phyloP scores from a whole-genome alignment of 176 grass and related monocot genomes.

The Avena atlantica region DNA sequence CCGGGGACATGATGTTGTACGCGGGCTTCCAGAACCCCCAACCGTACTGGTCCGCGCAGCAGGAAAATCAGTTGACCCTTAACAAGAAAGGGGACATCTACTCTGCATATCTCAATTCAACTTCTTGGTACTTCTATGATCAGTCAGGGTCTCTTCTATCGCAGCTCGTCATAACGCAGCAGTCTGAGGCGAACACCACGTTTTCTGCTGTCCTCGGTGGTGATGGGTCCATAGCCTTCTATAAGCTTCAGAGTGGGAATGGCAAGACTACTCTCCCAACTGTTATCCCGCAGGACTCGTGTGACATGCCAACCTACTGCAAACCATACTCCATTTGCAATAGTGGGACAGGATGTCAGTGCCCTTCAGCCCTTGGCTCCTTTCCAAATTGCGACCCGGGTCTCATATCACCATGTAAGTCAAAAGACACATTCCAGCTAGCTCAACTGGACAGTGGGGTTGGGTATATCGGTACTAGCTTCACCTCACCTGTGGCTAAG shows the following conservation, averaged over 20 bases:
- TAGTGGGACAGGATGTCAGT: slow-evolving; percentile 71
- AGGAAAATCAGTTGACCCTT: slow-evolving; percentile 58
- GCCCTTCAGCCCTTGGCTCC: slow-evolving; percentile 62
- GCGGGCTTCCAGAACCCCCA: slow-evolving; percentile 60
- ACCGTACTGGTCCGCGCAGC: slow-evolving; percentile 76
- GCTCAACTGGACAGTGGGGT: slow-evolving; percentile 64
- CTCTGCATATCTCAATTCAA: slow-evolving; percentile 65
- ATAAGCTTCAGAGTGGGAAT: slow-evolving; percentile 47
- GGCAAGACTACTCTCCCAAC: not conserved
- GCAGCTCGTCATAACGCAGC: slow-evolving; percentile 49
- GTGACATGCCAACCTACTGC: slow-evolving; percentile 76
- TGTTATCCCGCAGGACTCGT: slow-evolving; percentile 59
- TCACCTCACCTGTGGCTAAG: slow-evolving; percentile 50
- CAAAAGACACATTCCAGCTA: slow-evolving; percentile 51
- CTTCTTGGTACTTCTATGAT: slow-evolving; percentile 86
- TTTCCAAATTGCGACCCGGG: slow-evolving; percentile 61
- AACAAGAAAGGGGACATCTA: slow-evolving; percentile 56
- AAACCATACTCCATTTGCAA: slow-evolving; percentile 68
- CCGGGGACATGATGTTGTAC: slow-evolving; percentile 73
- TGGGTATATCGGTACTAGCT: slow-evolving; percentile 77
- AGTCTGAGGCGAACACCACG: slow-evolving; percentile 53
- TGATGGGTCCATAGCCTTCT: slow-evolving; percentile 69
- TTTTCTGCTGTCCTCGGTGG: slow-evolving; percentile 53
- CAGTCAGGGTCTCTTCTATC: slow-evolving; percentile 52
- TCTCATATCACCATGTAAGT: slow-evolving; percentile 63